Conservation (phyloP, 129 eudicot species). For the Lactuca saligna region DNA sequence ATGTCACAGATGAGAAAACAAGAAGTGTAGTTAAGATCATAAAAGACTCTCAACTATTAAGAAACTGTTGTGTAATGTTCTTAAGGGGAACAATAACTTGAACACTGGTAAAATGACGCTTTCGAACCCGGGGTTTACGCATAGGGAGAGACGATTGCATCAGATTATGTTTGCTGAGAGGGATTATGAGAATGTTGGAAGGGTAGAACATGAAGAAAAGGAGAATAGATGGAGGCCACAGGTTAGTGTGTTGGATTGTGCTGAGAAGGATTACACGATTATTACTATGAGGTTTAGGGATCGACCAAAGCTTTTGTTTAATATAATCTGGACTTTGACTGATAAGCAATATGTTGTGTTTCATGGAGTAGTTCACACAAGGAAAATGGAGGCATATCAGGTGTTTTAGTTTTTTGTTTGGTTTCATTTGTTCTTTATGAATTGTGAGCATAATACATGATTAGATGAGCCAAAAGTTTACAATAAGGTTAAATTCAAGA, state of each 20-base stretch:
- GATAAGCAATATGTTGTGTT: constrained; percentile 86
- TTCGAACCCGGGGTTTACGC: constrained; percentile 63
- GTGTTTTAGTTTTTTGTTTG: constrained; percentile 30
- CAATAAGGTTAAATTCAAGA: too few relatives aligned
- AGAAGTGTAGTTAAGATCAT: too few relatives aligned
- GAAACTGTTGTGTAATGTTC: constrained; percentile 62
- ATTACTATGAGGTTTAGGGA: constrained; percentile 74
- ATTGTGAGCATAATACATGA: too few relatives aligned
- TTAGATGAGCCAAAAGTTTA: too few relatives aligned
- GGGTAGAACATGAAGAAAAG: constrained; percentile 15
- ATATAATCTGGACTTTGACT: constrained; percentile 73
- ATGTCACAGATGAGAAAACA: too few relatives aligned
- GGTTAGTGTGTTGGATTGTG: constrained; percentile 53
- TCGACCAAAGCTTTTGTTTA: constrained; percentile 80
- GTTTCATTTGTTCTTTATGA: too few relatives aligned
- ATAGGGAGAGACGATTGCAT: constrained; percentile 79
- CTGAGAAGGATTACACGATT: constrained; percentile 70
- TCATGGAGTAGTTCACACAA: constrained; percentile 79
- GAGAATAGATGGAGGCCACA: constrained; percentile 45
- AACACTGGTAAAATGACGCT: constrained; percentile 66
- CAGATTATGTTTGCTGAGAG: constrained; percentile 86
- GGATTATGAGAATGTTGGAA: constrained; percentile 52
- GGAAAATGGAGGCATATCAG: constrained; percentile 79
- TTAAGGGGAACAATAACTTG: constrained; percentile 57
- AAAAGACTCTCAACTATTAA: constrained; percentile 50